Evolutionary conservation across 768 basidiomycete species (phyloP), one percentile per base, ranked within the genome.

Genomic region (Solioccasus polychromus): DNA sequence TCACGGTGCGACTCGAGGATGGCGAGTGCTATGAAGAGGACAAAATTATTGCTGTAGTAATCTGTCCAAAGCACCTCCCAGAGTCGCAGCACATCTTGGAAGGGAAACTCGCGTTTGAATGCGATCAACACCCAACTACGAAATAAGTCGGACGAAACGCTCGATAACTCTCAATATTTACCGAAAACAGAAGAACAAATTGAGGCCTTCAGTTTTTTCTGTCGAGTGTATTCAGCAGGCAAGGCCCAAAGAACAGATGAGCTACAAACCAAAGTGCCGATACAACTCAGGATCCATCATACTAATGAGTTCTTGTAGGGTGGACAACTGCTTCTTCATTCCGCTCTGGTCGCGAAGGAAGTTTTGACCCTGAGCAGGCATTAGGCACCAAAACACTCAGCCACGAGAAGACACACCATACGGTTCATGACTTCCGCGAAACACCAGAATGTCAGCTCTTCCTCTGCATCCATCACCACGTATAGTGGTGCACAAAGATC

Each of bases 171-270:
- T 37, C 24, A n/a, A 37, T 17, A 62, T 79, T 57, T 72, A 94
- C 81, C 95, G 82, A 80, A 97, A 99, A 67, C 93, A 97, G 74
- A 97, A 97, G 75, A 98, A 98, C 23, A 98, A 66, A 66, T 98
- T 97, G 50, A 98, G 74, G 2, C 80, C 85, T 50, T 94, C 94
- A 1, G 83, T 77, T 61, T 88, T 82, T 78, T 98, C 82, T 92
- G 75, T 75, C 48, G 15, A 46, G 17, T 23, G 12, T 3, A 18
- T 32, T 49, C 45, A 50, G 38, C 15, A 36, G 18, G 24, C 32
- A 14, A 4, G 5, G 23, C 0, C 6, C 18, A n/a, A 28, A 18
- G 9, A 5, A 28, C 2, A 39, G 23, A 19, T 37, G 11, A 36
- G 35, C 10, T 5, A 47, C 63, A 40, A 55, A 89, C 89, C 88